Evolutionary conservation across 2,329 filamentous ascomycete genomes (phyloP), one percentile per base, ranked within the genome.

Genomic region (Polytolypa hystricis): DNA sequence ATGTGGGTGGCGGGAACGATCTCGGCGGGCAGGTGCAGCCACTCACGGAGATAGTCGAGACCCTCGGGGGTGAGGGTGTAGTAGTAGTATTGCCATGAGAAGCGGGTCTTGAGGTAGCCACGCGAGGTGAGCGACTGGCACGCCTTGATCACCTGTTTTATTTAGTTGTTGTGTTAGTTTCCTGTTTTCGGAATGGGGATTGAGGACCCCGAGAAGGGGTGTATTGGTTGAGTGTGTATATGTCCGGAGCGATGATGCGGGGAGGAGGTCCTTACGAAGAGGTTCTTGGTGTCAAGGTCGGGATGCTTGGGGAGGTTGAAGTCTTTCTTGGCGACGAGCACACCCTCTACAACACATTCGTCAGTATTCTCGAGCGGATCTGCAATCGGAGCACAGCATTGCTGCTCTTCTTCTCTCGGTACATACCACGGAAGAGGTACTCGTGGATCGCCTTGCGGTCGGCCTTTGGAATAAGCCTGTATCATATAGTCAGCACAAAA

Each of bases 391-490:
- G n/a, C n/a, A n/a, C n/a, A n/a, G n/a, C n/a, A n/a, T n/a, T n/a
- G n/a, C n/a, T n/a, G n/a, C n/a, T n/a, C n/a, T n/a, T 8, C 14
- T 14, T n/a, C n/a, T 25, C 21, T 7, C 21, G 21, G 15, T 48
- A 61, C 63, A 60, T 62, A 86, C 82, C 84, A 61, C 82, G 81
- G 81, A 94, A 93, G 78, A 98, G 84, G 82, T 89, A 93, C 82
- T 89, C 89, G 79, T 98, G 91, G 74, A 98, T 96, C 82, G 86
- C 85, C 84, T 98, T 98, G 76, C 93, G 87, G 76, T 98, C 91
- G 70, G 85, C 83, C 82, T 96, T 96, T 69, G 91, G 91, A 70
- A 98, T 98, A 77, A 98, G 82, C 91, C 82, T 87, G 54, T 9
- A 25, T 55, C 14, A 27, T 36, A 26, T 15, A 27, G 18, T 37